Evolutionary conservation across 2,329 filamentous ascomycete genomes (phyloP).

Genomic region (Fusarium sp.): DNA sequence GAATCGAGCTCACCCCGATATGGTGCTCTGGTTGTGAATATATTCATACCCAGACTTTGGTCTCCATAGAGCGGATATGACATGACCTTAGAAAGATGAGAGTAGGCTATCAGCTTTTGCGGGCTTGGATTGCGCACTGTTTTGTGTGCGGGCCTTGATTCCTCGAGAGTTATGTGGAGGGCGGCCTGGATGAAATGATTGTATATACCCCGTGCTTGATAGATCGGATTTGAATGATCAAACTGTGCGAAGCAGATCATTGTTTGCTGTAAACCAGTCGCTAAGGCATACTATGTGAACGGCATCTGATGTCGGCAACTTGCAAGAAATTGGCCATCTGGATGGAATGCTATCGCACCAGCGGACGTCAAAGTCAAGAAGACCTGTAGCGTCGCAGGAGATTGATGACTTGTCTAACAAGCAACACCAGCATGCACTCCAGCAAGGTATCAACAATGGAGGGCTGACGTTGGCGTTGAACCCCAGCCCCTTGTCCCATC

Average conservation of each 20-base stretch:
- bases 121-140: slow-evolving; percentile 6
- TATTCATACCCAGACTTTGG: slow-evolving; percentile 31
- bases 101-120: not conserved
- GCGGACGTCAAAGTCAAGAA: slow-evolving; percentile 9
- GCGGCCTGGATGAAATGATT: slow-evolving; percentile 20
- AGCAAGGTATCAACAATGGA: slow-evolving; percentile 6
- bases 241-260: slow-evolving; percentile 6
- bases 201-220: slow-evolving; percentile 27
- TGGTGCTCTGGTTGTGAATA: slow-evolving; percentile 11
- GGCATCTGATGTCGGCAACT: slow-evolving; percentile 7
- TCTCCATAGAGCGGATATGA: slow-evolving; percentile 43
- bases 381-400: slow-evolving; percentile 2
- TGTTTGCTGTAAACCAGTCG: not conserved
- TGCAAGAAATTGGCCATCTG: not conserved
- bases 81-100: slow-evolving; percentile 31
- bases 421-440: slow-evolving; percentile 4
- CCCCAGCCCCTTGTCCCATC: slow-evolving; percentile 12
- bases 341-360: not conserved
- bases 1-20: not conserved
- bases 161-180: slow-evolving; percentile 1
- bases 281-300: not conserved
- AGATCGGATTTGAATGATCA: slow-evolving; percentile 21
- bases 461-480: slow-evolving; percentile 19
- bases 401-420: slow-evolving; percentile 8
- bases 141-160: slow-evolving; percentile 1